These are phyloP conservation scores for Alternaria gansuensis DNA, from an alignment of 2,329 filamentous ascomycete species.

Conservation along the genomic window DNA sequence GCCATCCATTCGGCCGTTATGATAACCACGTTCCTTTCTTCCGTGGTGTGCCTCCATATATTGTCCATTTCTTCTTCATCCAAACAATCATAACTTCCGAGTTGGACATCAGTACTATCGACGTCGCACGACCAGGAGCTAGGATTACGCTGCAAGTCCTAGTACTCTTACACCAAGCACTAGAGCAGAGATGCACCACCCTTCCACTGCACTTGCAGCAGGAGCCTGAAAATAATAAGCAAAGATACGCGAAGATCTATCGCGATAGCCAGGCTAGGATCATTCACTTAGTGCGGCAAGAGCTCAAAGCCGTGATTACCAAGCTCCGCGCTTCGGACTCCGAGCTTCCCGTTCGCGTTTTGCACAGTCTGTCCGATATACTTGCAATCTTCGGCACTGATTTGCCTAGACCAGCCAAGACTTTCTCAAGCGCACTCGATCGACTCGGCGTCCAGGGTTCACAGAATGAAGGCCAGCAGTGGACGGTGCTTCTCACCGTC, in stretches of 20 bases:
- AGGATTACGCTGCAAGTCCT: conserved; percentile 39
- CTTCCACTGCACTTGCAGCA: conserved; percentile 25
- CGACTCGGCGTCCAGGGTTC: conserved; percentile 22
- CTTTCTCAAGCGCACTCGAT: conserved; percentile 24
- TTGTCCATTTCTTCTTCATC: conserved; percentile 47
- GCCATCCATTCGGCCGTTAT: conserved; percentile 49
- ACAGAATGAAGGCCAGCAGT: conserved; percentile 28
- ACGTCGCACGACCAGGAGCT: conserved; percentile 24
- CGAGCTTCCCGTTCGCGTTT: conserved; percentile 12
- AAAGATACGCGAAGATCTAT: conserved; percentile 56
- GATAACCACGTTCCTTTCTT: conserved; percentile 41
- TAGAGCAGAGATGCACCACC: conserved; percentile 32
- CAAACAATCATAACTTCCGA: conserved; percentile 36
- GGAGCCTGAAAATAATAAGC: conserved; percentile 47
- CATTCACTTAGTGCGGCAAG: conserved; percentile 35
- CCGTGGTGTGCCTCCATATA: conserved; percentile 47
- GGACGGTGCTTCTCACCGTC: conserved; percentile 37
- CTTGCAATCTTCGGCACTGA: conserved; percentile 24
- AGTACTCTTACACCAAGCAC: conserved; percentile 34
- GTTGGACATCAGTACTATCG: conserved; percentile 23
- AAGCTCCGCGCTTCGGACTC: conserved; percentile 12
- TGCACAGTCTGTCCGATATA: conserved; percentile 29
- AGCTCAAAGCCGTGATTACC: conserved; percentile 33
- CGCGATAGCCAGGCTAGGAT: conserved; percentile 53
- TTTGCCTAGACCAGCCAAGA: conserved; percentile 16